These are phyloP conservation scores for Chlorophyllum brunneum DNA, from an alignment of 768 basidiomycete species.

Conservation along the genomic window DNA sequence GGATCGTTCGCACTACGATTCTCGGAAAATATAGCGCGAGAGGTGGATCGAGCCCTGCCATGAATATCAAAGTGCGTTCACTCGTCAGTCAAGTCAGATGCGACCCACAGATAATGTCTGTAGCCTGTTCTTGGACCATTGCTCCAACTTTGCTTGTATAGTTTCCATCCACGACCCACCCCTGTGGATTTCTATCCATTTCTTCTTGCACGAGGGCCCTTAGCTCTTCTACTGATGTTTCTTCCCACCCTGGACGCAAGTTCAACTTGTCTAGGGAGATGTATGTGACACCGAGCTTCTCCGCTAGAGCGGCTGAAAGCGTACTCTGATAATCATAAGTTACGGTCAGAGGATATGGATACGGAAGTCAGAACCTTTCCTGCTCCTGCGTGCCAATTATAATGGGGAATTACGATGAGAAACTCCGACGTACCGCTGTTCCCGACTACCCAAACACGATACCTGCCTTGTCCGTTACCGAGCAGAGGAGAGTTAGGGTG, in stretches of 20 bases:
- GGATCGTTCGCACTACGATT: conserved; percentile 48
- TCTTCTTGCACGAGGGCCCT: conserved; percentile 23
- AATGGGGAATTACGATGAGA: neutral
- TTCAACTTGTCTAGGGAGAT: conserved; percentile 43
- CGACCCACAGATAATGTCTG: conserved; percentile 51
- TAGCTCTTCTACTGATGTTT: conserved; percentile 26
- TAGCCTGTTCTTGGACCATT: conserved; percentile 34
- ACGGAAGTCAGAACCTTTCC: conserved; percentile 24
- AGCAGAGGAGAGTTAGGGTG: conserved; percentile 24
- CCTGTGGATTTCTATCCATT: conserved; percentile 27
- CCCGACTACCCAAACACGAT: conserved; percentile 45
- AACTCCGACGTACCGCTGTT: conserved; percentile 43
- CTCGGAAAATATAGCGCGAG: conserved; percentile 59
- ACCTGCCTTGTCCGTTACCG: conserved; percentile 43
- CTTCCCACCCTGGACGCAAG: conserved; percentile 49
- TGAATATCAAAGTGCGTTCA: neutral
- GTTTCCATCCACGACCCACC: conserved; percentile 56
- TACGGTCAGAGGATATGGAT: neutral
- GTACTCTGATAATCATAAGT: conserved; percentile 37
- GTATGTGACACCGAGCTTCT: conserved; percentile 38
- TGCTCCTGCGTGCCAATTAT: conserved; percentile 17
- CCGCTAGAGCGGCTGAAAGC: conserved; percentile 38
- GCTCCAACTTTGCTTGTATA: conserved; percentile 28
- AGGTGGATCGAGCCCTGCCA: conserved; percentile 66
- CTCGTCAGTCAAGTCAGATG: neutral